Evolutionary conservation across 2,329 filamentous ascomycete species (phyloP), one percentile per base, ranked within the genome.

Genomic region (Cladophialophora yegresii): DNA sequence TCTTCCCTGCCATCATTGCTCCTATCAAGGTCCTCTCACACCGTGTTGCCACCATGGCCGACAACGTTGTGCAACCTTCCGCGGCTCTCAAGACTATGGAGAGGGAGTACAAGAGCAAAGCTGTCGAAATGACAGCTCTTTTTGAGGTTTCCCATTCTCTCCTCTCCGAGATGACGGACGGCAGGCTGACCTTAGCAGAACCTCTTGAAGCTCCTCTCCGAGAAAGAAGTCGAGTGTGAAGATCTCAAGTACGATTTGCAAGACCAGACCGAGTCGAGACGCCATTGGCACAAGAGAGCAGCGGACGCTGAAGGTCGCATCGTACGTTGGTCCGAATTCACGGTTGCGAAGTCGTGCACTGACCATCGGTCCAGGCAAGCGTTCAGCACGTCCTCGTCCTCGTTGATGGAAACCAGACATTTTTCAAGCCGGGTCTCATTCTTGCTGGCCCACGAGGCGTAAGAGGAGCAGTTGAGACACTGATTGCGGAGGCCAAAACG

Each of bases 351-450:
- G 16, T 20, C 50, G 4, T 23, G 9, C 20, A 50, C n/a, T 43
- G 58, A 56, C 54, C n/a, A 22, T 54, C 5, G 9, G 26, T 32
- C 16, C 49, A 67, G 65, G 57, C 65, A 40, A 64, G 59, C 30
- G 65, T 64, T 45, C 68, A 65, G 51, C 64, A 70, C 40, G 9
- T 70, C 54, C 57, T 70, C 26, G 50, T 65, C 43, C 64, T 70
- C 40, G 26, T 70, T 40, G 66, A 70, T 49, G 68, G 68, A 12
- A 68, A 68, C 36, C 62, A 67, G 23, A 61, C 62, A 40, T 68
- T 66, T 51, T 70, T 70, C 59, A 58, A 61, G 9, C 30, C 58
- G 9, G 40, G 55, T n/a, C 49, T 68, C 32, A 40, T 67, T 20
- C 58, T 54, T 40, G 54, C 64, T 43, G 67, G 65, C 16, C 40